Conservation (phyloP, 2,329 filamentous ascomycete genomes). For the Colletotrichum sp. region DNA sequence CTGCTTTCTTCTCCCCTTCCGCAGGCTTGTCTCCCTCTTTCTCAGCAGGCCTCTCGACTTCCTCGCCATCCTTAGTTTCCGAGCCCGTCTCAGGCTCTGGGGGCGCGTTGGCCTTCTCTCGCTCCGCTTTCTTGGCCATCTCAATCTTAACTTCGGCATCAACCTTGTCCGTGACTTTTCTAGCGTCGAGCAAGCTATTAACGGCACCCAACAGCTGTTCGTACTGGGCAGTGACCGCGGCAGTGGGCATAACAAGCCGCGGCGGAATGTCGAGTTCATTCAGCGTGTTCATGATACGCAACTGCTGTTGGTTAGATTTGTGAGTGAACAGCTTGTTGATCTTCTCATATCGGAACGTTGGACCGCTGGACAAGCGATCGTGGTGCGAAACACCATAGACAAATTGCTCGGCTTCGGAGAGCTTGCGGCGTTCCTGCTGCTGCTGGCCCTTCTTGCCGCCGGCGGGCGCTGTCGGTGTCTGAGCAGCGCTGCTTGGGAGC, state of each 20-base stretch:
- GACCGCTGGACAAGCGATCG: conserved; percentile 84
- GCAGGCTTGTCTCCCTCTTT: neutral
- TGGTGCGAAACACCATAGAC: conserved; percentile 86
- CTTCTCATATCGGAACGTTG: conserved; percentile 87
- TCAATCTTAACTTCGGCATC: conserved; percentile 72
- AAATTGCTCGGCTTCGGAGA: conserved; percentile 76
- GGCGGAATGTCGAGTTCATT: conserved; percentile 74
- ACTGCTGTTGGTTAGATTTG: conserved; percentile 77
- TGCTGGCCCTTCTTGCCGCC: conserved; percentile 58
- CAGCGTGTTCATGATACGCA: conserved; percentile 76
- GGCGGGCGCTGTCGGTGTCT: conserved; percentile 38
- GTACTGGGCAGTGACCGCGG: conserved; percentile 72
- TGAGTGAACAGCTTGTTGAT: conserved; percentile 80
- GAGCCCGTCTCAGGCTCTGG: conserved; percentile 6
- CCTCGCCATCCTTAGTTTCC: neutral
- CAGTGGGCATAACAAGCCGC: conserved; percentile 76
- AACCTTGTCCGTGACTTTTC: conserved; percentile 78
- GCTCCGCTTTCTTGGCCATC: conserved; percentile 60
- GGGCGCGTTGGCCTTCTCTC: conserved; percentile 41
- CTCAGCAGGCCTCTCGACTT: neutral
- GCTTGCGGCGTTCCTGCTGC: conserved; percentile 66
- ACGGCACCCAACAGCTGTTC: conserved; percentile 74
- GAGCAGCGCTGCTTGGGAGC: conserved; percentile 47
- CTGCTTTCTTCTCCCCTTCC: neutral
- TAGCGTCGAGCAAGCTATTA: conserved; percentile 71